Evolutionary conservation across 2,329 filamentous ascomycete genomes (phyloP), one percentile per base, ranked within the genome.

Genomic region (Stemphylium beticola): DNA sequence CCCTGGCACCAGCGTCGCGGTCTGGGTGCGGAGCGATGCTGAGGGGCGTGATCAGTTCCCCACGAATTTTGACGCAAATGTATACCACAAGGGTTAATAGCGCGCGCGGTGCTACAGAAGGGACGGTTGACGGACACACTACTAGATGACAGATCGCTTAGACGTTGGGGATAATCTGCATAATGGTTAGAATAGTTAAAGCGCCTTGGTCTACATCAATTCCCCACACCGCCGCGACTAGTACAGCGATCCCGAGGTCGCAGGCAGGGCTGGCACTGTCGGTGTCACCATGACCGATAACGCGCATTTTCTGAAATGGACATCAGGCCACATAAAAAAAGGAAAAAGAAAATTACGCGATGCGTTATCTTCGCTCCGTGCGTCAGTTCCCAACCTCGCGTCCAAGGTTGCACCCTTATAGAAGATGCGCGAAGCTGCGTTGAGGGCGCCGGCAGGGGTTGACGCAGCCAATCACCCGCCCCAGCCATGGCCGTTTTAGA

Each of bases 1-100:
- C 32, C 65, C 69, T 4, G 71, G 72, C 1, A 65, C 80, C 33
- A 85, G 84, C 63, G 81, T 88, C 1, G 81, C 82, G 42, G 82
- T 90, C 3, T 90, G 85, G 82, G 85, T 87, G 0, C 82, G 83
- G 56, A 78, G 77, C 39, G 77, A 78, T 55, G 85, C 84, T 1
- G 75, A 81, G 37, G 83, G 82, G 4, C 57, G 72, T 46, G 71
- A 74, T 4, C 62, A 59, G 47, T 75, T 75, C 46, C 73, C 73
- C 1, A 64, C 58, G 9, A 64, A 72, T 9, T 74, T 75, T 39
- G 72, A 75, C 58, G 65, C 68, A 22, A 66, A 74, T 42, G 72
- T 75, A 18, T 74, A 74, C 41, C 57, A 54, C 17, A 69, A 72
- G 54, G 32, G 42, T 24, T 34, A 9, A 29, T 29, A 11, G 26